phyloP scores from a whole-genome alignment of 2,329 filamentous ascomycete genomes.

The Pseudogymnoascus sp. region DNA sequence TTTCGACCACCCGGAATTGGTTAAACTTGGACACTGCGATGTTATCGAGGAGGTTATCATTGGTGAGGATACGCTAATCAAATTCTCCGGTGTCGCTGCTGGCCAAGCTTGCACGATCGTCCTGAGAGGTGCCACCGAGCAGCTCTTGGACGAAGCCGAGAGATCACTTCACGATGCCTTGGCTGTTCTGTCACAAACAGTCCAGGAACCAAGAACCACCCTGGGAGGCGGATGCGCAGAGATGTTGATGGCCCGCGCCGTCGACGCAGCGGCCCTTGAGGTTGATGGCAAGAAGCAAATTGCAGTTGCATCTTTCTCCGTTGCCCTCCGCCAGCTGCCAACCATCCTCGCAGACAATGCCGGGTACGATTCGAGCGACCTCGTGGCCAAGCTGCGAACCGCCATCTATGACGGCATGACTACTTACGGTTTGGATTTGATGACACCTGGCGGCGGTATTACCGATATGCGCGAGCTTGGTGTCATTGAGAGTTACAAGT shows the following conservation, averaged over 20 bases:
- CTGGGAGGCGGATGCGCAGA: constrained; percentile 94
- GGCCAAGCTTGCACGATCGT: constrained; percentile 96
- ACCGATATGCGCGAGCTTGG: constrained; percentile 93
- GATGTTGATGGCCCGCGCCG: constrained; percentile 98
- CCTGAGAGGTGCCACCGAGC: constrained; percentile 89
- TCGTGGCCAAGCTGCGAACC: constrained; percentile 85
- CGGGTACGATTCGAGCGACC: constrained; percentile 88
- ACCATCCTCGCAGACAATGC: constrained; percentile 98
- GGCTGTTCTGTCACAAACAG: constrained; percentile 92
- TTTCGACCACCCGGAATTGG: constrained; percentile 95
- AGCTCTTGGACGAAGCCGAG: constrained; percentile 94
- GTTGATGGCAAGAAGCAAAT: constrained; percentile 95
- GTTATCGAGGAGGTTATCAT: constrained; percentile 97
- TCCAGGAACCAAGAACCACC: constrained; percentile 88
- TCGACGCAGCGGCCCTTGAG: constrained; percentile 87
- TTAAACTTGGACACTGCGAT: constrained; percentile 93
- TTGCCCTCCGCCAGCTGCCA: constrained; percentile 84
- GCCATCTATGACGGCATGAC: constrained; percentile 92
- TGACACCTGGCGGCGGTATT: constrained; percentile 85
- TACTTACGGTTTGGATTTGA: constrained; percentile 82
- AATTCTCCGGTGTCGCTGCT: constrained; percentile 91
- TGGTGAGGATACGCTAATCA: constrained; percentile 94
- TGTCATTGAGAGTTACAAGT: constrained; percentile 96
- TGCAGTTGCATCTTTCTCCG: constrained; percentile 83
- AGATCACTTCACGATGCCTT: constrained; percentile 92